Percentiles rank a stretch among this genome's conserved stretches.
Evolutionary conservation across 345 rosid genomes (phyloP).

Genomic region (Excoecaria cochinchinensis): DNA sequence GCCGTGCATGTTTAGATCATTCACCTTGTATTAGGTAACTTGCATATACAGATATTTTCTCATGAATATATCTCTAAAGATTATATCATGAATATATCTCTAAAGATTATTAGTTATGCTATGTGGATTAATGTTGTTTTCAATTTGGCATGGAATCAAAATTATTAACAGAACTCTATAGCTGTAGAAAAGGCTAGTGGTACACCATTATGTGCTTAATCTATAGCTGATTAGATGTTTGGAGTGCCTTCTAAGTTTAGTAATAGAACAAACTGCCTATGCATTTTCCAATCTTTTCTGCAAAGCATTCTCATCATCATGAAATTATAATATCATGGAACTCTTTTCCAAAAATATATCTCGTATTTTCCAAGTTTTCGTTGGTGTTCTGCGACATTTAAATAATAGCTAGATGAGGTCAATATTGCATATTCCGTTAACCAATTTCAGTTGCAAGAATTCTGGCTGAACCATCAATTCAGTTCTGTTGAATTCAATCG

Average conservation of each 20-base stretch:
- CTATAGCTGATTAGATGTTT: constrained; percentile 20
- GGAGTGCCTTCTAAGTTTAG: constrained; percentile 44
- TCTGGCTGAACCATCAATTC: too few species aligned
- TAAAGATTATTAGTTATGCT: background rate
- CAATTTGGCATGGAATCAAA: background rate
- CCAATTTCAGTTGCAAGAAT: too few species aligned
- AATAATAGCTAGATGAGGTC: too few species aligned
- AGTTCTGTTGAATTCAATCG: too few species aligned
- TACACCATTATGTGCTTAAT: constrained; percentile 1
- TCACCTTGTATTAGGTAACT: background rate
- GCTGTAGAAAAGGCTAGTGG: constrained; percentile 1
- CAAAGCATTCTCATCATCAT: constrained; percentile 38
- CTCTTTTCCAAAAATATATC: background rate
- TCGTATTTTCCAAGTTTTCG: too few species aligned
- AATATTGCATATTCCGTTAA: too few species aligned
- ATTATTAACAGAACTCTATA: background rate
- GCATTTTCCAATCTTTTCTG: constrained; percentile 43
- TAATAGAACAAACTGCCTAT: constrained; percentile 12
- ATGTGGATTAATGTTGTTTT: background rate
- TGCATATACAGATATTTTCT: background rate
- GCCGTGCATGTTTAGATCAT: background rate
- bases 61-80: background rate
- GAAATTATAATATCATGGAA: constrained; percentile 11
- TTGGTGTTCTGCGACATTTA: too few species aligned
- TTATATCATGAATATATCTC: background rate